These are phyloP conservation scores for Venturia effusa DNA, from an alignment of 2,329 filamentous ascomycete species.

Conservation along the genomic window DNA sequence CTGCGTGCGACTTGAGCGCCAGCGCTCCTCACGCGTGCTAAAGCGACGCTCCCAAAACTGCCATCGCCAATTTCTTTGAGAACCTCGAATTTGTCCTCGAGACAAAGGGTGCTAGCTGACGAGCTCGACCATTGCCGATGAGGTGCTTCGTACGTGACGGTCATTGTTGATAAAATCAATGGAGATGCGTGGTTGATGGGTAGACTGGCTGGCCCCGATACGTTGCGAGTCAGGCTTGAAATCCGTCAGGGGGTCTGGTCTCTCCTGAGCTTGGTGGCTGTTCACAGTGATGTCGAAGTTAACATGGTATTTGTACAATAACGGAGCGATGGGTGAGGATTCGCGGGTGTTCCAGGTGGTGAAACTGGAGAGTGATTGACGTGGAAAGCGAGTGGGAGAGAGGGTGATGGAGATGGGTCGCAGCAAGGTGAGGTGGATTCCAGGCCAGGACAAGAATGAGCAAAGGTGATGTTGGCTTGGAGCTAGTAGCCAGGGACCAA, in stretches of 20 bases:
- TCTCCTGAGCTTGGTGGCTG: not conserved
- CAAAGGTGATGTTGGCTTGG: not conserved
- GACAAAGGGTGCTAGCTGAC: conserved; percentile 38
- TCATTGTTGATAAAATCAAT: conserved; percentile 47
- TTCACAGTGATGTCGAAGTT: not conserved
- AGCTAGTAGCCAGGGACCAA: not conserved
- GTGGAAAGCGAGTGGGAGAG: not conserved
- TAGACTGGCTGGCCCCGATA: not conserved
- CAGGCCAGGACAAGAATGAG: conserved; percentile 4
- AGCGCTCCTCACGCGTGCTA: conserved; percentile 83
- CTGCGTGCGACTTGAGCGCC: conserved; percentile 80
- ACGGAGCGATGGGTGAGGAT: not conserved
- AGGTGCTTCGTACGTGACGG: conserved; percentile 62
- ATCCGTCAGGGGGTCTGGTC: not conserved
- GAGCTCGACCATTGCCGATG: conserved; percentile 52
- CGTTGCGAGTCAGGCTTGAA: not conserved
- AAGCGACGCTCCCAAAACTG: conserved; percentile 90
- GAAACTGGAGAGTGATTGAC: not conserved
- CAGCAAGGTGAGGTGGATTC: not conserved
- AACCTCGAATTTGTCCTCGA: conserved; percentile 93
- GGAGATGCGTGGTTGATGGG: not conserved
- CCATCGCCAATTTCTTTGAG: conserved; percentile 98
- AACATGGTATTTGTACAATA: not conserved
- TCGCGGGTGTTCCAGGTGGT: not conserved
- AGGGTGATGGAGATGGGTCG: not conserved